Percentiles rank a stretch among this genome's conserved stretches.
Evolutionary conservation across 495 filamentous ascomycete genomes (phyloP).

Genomic region (Evernia prunastri): DNA sequence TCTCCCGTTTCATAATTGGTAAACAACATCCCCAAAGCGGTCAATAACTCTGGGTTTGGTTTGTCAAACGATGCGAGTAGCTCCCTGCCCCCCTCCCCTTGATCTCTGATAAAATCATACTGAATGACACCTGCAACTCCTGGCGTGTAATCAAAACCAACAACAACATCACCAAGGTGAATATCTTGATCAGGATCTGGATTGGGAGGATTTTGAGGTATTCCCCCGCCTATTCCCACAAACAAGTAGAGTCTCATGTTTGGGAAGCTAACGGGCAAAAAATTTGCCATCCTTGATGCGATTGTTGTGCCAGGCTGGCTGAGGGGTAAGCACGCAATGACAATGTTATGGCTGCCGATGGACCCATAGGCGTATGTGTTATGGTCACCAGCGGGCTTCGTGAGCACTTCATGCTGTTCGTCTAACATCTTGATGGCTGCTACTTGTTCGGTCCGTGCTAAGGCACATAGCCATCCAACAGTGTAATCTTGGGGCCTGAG

Average conservation of each 20-base stretch:
- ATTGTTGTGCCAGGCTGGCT: constrained; percentile 29
- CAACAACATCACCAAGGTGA: constrained; percentile 41
- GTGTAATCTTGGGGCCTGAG: constrained; percentile 28
- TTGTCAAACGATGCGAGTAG: background rate
- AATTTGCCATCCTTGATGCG: constrained; percentile 29
- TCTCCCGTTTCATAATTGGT: constrained; percentile 6
- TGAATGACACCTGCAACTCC: constrained; percentile 31
- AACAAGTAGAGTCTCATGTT: constrained; percentile 35
- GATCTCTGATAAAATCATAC: constrained; percentile 16
- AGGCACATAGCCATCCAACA: constrained; percentile 30
- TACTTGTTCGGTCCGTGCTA: constrained; percentile 24
- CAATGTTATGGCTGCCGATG: constrained; percentile 34
- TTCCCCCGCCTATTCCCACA: constrained; percentile 33
- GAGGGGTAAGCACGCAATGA: constrained; percentile 33
- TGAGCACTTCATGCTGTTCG: constrained; percentile 10
- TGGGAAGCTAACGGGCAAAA: constrained; percentile 34
- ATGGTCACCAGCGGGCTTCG: constrained; percentile 21
- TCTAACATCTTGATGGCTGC: constrained; percentile 30
- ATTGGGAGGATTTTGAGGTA: constrained; percentile 15
- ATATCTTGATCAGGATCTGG: constrained; percentile 29
- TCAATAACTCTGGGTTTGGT: background rate
- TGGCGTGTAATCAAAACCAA: constrained; percentile 32
- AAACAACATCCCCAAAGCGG: constrained; percentile 23
- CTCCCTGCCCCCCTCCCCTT: background rate
- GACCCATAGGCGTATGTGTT: constrained; percentile 33